Evolutionary conservation across 768 basidiomycete genomes (phyloP), one percentile per base, ranked within the genome.

Genomic region (Termitomyces sp.): DNA sequence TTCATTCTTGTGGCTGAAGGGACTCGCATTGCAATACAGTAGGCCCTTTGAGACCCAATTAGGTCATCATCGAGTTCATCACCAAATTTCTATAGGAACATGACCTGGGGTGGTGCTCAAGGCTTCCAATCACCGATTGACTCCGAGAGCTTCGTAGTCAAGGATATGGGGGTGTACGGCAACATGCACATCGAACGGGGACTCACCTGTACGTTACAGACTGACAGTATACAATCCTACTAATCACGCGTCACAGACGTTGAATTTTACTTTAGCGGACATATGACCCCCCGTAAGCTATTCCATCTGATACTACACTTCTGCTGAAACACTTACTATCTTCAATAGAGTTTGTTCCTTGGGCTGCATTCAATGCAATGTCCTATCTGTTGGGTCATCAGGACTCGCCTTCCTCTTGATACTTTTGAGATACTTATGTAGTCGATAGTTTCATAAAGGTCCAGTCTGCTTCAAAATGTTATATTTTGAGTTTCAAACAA

Each of bases 121-220:
- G 87, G 86, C 0, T 87, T 88, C 77, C 85, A 86, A 61, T 81
- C 76, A 0, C 84, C 85, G 6, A 84, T 86, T 44, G 67, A 72
- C 45, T 63, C 76, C 14, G 86, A 88, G 63, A 83, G 74, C 44
- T 87, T 88, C 71, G 73, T 79, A 32, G 76, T 88, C 48, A 80
- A 87, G 55, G 79, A 82, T 54, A 74, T 87, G 61, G 87, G 87
- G 14, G 81, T 85, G 0, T 79, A 76, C 49, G 87, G 87, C 1
- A 83, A 71, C 35, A 73, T 75, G 67, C 86, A 87, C 56, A 75
- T 76, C 1, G 88, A 89, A 66, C 81, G 86, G 12, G 80, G 81
- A 28, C 73, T 88, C 72, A 87, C 73, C 72, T 89, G 86, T 83
- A 62, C 61, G 79, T 44, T 50, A 20, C 40, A 43, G 30, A 46